Conservation (phyloP, 768 basidiomycete genomes). For the Coprinellus micaceus region DNA sequence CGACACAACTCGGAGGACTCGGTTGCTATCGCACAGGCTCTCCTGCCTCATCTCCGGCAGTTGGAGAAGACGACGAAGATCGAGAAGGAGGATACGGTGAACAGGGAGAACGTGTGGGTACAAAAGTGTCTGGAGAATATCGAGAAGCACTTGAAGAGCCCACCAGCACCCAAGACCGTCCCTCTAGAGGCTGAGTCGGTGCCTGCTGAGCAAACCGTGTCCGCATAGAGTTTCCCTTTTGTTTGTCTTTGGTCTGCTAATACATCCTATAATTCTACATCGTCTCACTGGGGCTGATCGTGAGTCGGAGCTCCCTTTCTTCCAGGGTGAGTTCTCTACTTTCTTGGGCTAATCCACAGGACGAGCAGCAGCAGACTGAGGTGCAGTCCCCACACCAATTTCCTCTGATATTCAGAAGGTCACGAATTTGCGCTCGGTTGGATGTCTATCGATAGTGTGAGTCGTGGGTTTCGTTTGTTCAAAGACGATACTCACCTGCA, state of each 20-base stretch:
- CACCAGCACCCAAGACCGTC: slow-evolving; percentile 1
- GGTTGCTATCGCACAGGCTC: slow-evolving; percentile 34
- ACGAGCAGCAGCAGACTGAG: slow-evolving; percentile 31
- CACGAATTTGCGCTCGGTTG: slow-evolving; percentile 15
- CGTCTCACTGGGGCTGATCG: not conserved
- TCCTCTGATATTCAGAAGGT: slow-evolving; percentile 34
- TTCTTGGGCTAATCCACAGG: slow-evolving; percentile 40
- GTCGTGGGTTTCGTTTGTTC: not conserved
- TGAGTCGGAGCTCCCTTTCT: slow-evolving; percentile 24
- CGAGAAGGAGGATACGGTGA: not conserved
- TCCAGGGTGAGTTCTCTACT: slow-evolving; percentile 37
- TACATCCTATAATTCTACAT: not conserved
- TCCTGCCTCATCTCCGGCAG: slow-evolving; percentile 38
- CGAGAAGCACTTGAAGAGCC: slow-evolving; percentile 22
- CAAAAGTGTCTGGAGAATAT: not conserved
- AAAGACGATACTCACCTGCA: slow-evolving; percentile 11
- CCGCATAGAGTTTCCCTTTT: not conserved
- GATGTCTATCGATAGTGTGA: slow-evolving; percentile 6
- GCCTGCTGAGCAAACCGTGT: not conserved
- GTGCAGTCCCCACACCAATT: slow-evolving; percentile 27
- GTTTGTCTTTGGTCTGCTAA: not conserved
- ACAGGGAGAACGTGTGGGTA: slow-evolving; percentile 9
- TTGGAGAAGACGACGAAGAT: not conserved
- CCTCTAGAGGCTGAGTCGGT: not conserved
- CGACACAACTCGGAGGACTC: slow-evolving; percentile 40